Evolutionary conservation across 1,284 basidiomycete genomes (phyloP).

Genomic region (Ustilago bromivora): DNA sequence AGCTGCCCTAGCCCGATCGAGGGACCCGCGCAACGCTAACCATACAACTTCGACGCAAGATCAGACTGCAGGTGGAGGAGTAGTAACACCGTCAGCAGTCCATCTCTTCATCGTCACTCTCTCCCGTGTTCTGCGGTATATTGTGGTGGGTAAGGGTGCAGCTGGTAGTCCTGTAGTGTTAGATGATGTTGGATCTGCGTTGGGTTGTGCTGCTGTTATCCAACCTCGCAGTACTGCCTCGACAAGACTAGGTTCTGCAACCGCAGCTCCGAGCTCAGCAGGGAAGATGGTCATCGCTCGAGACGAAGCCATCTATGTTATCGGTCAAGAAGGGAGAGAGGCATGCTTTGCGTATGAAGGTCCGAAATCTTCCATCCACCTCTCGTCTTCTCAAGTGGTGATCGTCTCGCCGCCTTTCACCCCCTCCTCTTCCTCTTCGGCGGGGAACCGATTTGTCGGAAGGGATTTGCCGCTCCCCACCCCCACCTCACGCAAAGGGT

Average conservation of each 20-base stretch:
- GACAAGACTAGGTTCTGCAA: background rate
- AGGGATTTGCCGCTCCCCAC: slow-evolving; percentile 40
- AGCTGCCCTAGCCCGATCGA: slow-evolving; percentile 22
- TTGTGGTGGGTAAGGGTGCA: slow-evolving; percentile 81
- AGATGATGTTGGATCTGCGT: slow-evolving; percentile 85
- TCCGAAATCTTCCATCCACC: slow-evolving; percentile 58
- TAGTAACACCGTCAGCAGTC: slow-evolving; percentile 70
- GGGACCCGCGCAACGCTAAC: slow-evolving; percentile 26
- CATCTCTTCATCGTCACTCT: slow-evolving; percentile 89
- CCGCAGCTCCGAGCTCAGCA: slow-evolving; percentile 71
- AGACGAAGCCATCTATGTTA: slow-evolving; percentile 91
- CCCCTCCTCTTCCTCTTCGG: slow-evolving; percentile 70
- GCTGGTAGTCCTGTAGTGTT: slow-evolving; percentile 76
- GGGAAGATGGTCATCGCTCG: slow-evolving; percentile 85
- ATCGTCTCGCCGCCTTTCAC: slow-evolving; percentile 87
- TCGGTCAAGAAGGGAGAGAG: slow-evolving; percentile 84
- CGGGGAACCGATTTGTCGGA: slow-evolving; percentile 81
- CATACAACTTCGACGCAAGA: slow-evolving; percentile 5
- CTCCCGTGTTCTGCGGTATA: slow-evolving; percentile 81
- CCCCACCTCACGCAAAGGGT: slow-evolving; percentile 19
- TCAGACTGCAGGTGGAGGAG: slow-evolving; percentile 1
- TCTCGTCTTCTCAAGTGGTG: slow-evolving; percentile 71
- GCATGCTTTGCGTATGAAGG: slow-evolving; percentile 79
- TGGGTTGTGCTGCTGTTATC: slow-evolving; percentile 79
- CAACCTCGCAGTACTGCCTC: slow-evolving; percentile 14